Percentiles rank a stretch among this genome's conserved stretches.
phyloP scores from a whole-genome alignment of 352 stramenopile species.

The Phytophthora citricola region DNA sequence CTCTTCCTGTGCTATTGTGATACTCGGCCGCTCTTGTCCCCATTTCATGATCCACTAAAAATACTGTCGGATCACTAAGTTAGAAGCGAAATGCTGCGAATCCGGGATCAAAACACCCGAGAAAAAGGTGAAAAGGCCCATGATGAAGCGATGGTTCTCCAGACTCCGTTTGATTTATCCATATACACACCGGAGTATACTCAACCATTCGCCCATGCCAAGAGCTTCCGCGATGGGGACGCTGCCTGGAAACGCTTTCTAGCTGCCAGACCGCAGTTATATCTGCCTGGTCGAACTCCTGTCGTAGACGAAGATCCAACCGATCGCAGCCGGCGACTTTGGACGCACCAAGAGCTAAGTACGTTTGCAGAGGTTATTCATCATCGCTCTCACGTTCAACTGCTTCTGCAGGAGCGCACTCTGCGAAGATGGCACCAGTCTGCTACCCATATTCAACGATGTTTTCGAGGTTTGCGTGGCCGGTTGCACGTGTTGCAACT shows the following conservation, averaged over 20 bases:
- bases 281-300: conserved; percentile 53
- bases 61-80: conserved; percentile 7
- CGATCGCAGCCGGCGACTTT: conserved; percentile 48
- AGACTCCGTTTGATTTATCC: conserved; percentile 40
- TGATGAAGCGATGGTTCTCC: conserved; percentile 1
- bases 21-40: conserved; percentile 23
- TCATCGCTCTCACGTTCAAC: conserved; percentile 37
- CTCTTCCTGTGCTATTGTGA: conserved; percentile 13
- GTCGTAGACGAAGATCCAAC: conserved; percentile 49
- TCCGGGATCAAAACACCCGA: neutral
- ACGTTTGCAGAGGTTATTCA: conserved; percentile 49
- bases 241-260: conserved; percentile 48
- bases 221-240: conserved; percentile 30
- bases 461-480: conserved; percentile 43
- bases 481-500: conserved; percentile 43
- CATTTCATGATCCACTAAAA: conserved; percentile 28
- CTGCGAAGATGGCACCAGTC: conserved; percentile 48
- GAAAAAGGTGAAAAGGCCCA: neutral
- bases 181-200: conserved; percentile 53
- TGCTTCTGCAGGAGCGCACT: conserved; percentile 45
- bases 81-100: conserved; percentile 6
- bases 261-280: conserved; percentile 40
- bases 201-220: conserved; percentile 9
- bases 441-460: conserved; percentile 49
- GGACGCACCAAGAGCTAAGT: conserved; percentile 52